Conservation (phyloP, 306 rosid genomes). For the Corylus heterophylla region DNA sequence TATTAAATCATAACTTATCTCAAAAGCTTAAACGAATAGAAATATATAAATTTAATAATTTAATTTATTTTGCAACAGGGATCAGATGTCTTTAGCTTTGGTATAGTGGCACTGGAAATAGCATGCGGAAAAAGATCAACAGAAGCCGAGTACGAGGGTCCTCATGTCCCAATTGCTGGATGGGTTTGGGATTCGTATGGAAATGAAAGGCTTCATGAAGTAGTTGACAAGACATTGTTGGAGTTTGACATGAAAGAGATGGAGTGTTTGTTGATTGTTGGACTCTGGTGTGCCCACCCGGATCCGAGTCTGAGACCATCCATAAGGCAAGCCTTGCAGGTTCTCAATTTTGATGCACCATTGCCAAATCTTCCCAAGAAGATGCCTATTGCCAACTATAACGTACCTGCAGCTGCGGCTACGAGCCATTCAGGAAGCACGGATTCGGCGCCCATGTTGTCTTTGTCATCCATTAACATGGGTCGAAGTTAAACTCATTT, state of each 20-base stretch:
- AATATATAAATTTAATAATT: too few relatives aligned
- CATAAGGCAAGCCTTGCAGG: slow-evolving; percentile 38
- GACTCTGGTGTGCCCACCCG: slow-evolving; percentile 52
- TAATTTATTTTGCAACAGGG: not conserved
- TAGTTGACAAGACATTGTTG: slow-evolving; percentile 25
- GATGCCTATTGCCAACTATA: slow-evolving; percentile 40
- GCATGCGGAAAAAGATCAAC: slow-evolving; percentile 18
- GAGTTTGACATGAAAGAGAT: slow-evolving; percentile 33
- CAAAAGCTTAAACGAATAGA: too few relatives aligned
- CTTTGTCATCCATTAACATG: not conserved
- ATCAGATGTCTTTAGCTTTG: slow-evolving; percentile 42
- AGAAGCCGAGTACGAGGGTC: too few relatives aligned
- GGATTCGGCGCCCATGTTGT: not conserved
- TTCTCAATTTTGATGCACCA: slow-evolving; percentile 35
- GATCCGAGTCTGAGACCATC: slow-evolving; percentile 33
- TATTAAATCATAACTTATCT: too few relatives aligned
- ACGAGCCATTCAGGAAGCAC: not conserved
- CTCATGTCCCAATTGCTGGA: too few relatives aligned
- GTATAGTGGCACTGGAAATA: slow-evolving; percentile 42
- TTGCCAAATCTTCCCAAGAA: slow-evolving; percentile 31
- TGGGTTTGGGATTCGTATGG: slow-evolving; percentile 48
- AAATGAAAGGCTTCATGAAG: slow-evolving; percentile 25
- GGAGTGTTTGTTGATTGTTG: slow-evolving; percentile 31
- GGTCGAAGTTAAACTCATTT: not conserved
- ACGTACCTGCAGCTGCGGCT: not conserved